Evolutionary conservation across 2,329 filamentous ascomycete species (phyloP), one percentile per base, ranked within the genome.

Genomic region (Calonectria naviculata): DNA sequence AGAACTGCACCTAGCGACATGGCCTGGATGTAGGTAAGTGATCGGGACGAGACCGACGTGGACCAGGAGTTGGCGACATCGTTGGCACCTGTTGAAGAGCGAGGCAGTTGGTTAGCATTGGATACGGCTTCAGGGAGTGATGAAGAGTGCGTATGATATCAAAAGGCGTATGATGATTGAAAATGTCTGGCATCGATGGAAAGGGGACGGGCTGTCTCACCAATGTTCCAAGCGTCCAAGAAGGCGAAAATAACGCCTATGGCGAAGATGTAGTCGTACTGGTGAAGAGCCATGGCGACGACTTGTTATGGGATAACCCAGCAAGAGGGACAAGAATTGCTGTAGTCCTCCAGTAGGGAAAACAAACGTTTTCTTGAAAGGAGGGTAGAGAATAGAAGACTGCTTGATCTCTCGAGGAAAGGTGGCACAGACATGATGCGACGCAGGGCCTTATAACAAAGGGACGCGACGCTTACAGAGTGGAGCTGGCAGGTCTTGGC

Each of bases 41-140:
- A 93, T 64, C 92, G 86, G 28, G 92, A 93, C 1, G 91, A 93
- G 72, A 94, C 93, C 76, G 90, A 92, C 26, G 91, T 93, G n/a
- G 92, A 91, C 90, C 91, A 94, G 3, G 92, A 90, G 85, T 94
- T 94, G 81, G 93, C 93, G 71, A 94, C 92, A 92, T 94, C 93
- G 83, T 79, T 79, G 47, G 78, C 78, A 76, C 78, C 78, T 79
- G 17, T 46, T 24, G 13, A 44, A 13, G 19, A 3, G 4, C 6
- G 10, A 44, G 2, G 5, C 0, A 13, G 24, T 66, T n/a, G 70
- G 63, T 62, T 34, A 13, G 90, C 86, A 80, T 79, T 83, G 75
- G 83, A n/a, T 19, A 26, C 6, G 17, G 17, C 10, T 21, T 36
- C 5, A 29, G 12, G 15, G 15, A 29, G 24, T 26, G 5, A 31